A percentile compares a stretch with the other conserved stretches of the same genome.
These are phyloP conservation scores for Vinca major DNA, from an alignment of 305 asterid genomes.

Conservation along the genomic window DNA sequence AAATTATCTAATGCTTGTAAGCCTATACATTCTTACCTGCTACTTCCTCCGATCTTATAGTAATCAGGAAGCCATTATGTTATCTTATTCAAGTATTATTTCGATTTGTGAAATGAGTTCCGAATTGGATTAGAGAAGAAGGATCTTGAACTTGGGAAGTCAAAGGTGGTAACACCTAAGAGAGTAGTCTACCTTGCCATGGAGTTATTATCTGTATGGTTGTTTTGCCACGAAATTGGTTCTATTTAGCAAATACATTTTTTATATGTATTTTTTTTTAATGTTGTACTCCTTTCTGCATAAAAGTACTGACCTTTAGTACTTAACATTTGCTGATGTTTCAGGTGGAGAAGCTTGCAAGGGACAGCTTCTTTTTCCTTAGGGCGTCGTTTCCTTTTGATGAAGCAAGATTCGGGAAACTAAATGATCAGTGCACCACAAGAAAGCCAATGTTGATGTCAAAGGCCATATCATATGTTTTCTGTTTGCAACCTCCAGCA, in stretches of 20 bases:
- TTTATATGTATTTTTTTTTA: background rate
- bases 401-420: slow-evolving; percentile 55
- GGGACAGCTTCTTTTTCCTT: slow-evolving; percentile 71
- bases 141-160: background rate
- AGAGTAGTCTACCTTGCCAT: background rate
- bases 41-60: background rate
- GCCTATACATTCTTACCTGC: background rate
- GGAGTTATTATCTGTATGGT: background rate
- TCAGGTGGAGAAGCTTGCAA: slow-evolving; percentile 77
- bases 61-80: background rate
- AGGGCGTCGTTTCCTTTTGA: slow-evolving; percentile 55
- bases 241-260: background rate
- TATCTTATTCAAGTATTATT: background rate
- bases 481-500: slow-evolving; percentile 42
- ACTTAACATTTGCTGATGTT: slow-evolving; percentile 13
- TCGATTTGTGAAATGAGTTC: background rate
- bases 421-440: slow-evolving; percentile 35
- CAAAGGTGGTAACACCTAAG: background rate
- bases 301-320: background rate
- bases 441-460: slow-evolving; percentile 39
- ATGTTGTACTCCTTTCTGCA: background rate
- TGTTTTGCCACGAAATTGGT: background rate
- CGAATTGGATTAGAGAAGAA: too few species aligned
- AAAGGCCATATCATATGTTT: slow-evolving; percentile 60
- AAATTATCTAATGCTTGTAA: too few species aligned